Conservation (phyloP, 345 rosid species). For the Linum lewisii region DNA sequence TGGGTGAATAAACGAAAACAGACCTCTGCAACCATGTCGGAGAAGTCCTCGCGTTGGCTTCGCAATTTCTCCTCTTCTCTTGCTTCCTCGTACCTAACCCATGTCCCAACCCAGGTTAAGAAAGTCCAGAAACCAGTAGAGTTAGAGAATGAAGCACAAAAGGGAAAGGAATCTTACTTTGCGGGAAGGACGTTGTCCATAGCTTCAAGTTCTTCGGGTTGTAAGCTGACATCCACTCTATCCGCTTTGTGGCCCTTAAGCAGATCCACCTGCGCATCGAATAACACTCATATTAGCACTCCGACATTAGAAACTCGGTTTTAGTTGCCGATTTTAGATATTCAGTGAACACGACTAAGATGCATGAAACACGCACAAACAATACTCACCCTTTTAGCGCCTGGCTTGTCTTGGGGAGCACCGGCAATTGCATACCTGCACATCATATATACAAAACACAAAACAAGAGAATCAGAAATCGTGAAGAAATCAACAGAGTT, state of each 20-base stretch:
- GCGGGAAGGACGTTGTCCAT: slow-evolving; percentile 91
- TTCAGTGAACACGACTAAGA: not conserved
- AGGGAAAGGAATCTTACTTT: slow-evolving; percentile 45
- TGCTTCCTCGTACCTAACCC: slow-evolving; percentile 90
- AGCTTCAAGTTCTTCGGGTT: slow-evolving; percentile 84
- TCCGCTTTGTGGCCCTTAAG: slow-evolving; percentile 90
- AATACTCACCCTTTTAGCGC: slow-evolving; percentile 78
- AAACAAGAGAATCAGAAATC: not conserved
- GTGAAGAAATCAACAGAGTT: not conserved
- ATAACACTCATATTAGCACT: not conserved
- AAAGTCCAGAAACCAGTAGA: not conserved
- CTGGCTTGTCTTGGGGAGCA: slow-evolving; percentile 72
- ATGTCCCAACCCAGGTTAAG: slow-evolving; percentile 8
- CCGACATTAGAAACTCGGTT: too few relatives aligned
- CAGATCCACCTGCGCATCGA: slow-evolving; percentile 68
- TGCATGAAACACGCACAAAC: not conserved
- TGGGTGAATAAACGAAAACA: slow-evolving; percentile 1
- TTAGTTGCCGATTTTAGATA: too few relatives aligned
- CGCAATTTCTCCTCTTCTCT: slow-evolving; percentile 92
- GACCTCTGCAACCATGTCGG: slow-evolving; percentile 99
- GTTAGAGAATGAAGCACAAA: not conserved
- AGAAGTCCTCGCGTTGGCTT: slow-evolving; percentile 88
- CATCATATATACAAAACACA: not conserved
- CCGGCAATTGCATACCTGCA: slow-evolving; percentile 54
- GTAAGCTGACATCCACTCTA: slow-evolving; percentile 75